phyloP scores from a whole-genome alignment of 371 early-diverging fungal species.

The Entomophthora muscae region DNA sequence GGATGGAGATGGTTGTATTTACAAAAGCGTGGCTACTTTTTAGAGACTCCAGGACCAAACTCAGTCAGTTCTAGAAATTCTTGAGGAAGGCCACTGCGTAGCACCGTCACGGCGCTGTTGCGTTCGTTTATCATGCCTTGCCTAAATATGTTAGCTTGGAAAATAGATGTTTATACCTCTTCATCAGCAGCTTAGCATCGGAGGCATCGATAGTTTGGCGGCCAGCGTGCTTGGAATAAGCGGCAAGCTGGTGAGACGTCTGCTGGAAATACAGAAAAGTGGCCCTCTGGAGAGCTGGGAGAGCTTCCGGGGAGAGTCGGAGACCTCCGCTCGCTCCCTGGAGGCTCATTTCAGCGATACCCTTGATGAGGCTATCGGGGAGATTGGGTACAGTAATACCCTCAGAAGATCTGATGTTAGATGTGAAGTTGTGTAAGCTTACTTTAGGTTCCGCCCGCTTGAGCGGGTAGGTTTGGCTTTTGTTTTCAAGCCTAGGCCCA shows the following conservation, averaged over 20 bases:
- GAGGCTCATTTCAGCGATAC: not conserved
- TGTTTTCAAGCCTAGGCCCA: not conserved
- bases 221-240: constrained; percentile 1
- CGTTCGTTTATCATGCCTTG: not conserved
- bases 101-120: not conserved
- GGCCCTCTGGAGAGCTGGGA: not conserved
- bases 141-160: not conserved
- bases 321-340: not conserved
- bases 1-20: not conserved
- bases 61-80: not conserved
- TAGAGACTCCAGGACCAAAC: not conserved
- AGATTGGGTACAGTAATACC: not conserved
- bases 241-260: not conserved
- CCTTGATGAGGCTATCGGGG: not conserved
- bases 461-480: not conserved
- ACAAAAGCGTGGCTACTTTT: not conserved
- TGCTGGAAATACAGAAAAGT: not conserved
- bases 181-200: not conserved
- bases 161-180: not conserved
- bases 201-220: not conserved
- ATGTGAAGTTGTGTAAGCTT: not conserved
- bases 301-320: not conserved
- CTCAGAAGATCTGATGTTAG: not conserved
- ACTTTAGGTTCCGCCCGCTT: not conserved
- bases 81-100: not conserved